These are phyloP conservation scores for Ustilago esculenta DNA, from an alignment of 1,284 basidiomycete species.

Conservation along the genomic window DNA sequence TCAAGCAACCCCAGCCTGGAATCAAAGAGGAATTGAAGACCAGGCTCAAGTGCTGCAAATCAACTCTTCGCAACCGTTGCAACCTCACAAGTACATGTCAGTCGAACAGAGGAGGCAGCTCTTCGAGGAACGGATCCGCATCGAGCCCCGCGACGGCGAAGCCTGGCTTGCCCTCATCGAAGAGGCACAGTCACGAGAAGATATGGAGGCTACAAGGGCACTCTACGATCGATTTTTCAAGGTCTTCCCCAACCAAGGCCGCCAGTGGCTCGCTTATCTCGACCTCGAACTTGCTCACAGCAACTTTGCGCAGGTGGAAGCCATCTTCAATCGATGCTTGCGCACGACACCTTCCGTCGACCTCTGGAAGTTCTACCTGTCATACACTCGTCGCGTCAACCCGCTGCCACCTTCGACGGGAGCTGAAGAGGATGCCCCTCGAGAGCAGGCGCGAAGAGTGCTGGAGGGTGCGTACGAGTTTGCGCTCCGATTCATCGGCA, in stretches of 20 bases:
- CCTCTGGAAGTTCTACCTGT: slow-evolving; percentile 77
- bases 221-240: slow-evolving; percentile 79
- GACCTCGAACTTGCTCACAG: slow-evolving; percentile 79
- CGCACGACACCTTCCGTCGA: slow-evolving; percentile 83
- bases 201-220: slow-evolving; percentile 76
- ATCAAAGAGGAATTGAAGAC: neutral
- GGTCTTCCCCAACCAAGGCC: slow-evolving; percentile 76
- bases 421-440: slow-evolving; percentile 70
- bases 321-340: slow-evolving; percentile 80
- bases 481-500: slow-evolving; percentile 86
- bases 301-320: slow-evolving; percentile 71
- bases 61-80: slow-evolving; percentile 12
- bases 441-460: slow-evolving; percentile 74
- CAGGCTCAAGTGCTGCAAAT: neutral
- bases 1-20: neutral
- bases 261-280: slow-evolving; percentile 73
- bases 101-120: slow-evolving; percentile 37
- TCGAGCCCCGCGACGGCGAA: slow-evolving; percentile 74
- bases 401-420: slow-evolving; percentile 57
- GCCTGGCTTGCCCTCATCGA: slow-evolving; percentile 77
- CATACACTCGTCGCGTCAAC: slow-evolving; percentile 64
- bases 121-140: slow-evolving; percentile 65
- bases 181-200: slow-evolving; percentile 75
- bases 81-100: slow-evolving; percentile 36
- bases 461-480: slow-evolving; percentile 93